Evolutionary conservation across 2,329 filamentous ascomycete species (phyloP).

Genomic region (Alternaria triticimaculans): DNA sequence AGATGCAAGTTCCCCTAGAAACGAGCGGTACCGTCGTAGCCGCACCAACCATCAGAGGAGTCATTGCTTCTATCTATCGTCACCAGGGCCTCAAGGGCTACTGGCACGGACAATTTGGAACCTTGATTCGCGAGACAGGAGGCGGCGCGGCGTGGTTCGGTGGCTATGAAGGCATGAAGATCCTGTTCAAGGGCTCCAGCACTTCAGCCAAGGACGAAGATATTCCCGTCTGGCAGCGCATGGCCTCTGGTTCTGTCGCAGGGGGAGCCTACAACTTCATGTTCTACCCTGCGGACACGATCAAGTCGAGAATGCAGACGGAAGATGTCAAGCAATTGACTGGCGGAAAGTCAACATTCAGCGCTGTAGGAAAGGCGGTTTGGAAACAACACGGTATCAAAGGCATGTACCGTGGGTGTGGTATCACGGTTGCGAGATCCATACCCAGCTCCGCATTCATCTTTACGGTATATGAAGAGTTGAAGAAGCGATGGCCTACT

Average conservation of each 20-base stretch:
- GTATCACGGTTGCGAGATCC: constrained; percentile 85
- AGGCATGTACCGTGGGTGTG: constrained; percentile 91
- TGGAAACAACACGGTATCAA: constrained; percentile 83
- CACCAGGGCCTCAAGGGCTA: constrained; percentile 85
- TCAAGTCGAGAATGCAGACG: constrained; percentile 98
- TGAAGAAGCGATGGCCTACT: constrained; percentile 63
- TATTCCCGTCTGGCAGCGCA: constrained; percentile 84
- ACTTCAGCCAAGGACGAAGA: constrained; percentile 55
- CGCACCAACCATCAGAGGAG: constrained; percentile 68
- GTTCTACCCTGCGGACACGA: constrained; percentile 96
- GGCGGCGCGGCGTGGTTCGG: constrained; percentile 94
- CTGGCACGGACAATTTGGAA: constrained; percentile 94
- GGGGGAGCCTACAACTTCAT: constrained; percentile 96
- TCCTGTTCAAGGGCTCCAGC: constrained; percentile 67
- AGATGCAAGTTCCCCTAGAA: constrained; percentile 80
- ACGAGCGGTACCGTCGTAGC: constrained; percentile 48
- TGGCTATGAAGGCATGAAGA: constrained; percentile 62
- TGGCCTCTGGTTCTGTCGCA: constrained; percentile 82
- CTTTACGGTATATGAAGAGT: constrained; percentile 89
- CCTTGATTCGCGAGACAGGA: constrained; percentile 90
- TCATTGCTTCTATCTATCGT: constrained; percentile 80
- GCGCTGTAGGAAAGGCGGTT: constrained; percentile 72
- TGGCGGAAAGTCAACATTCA: constrained; percentile 70
- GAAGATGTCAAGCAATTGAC: constrained; percentile 67
- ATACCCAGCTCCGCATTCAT: constrained; percentile 98